Conservation (phyloP, 1,284 basidiomycete genomes). For the Phylloporus gajari region DNA sequence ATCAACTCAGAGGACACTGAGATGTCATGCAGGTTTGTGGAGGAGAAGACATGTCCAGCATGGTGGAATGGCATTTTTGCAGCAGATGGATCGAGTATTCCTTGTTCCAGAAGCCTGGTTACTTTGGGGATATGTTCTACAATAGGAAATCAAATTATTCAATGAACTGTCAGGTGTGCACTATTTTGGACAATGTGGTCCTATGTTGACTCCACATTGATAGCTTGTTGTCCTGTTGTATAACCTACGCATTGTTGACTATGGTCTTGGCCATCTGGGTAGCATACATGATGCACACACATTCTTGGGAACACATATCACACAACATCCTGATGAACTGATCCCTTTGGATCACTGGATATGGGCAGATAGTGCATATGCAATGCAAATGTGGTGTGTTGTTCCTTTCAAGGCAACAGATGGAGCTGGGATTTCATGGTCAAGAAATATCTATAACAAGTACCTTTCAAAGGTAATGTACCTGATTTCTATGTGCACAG, state of each 20-base stretch:
- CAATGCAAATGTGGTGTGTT: neutral
- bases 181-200: too few species aligned
- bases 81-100: neutral
- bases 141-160: conserved; percentile 18
- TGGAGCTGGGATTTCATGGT: neutral
- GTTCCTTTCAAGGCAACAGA: neutral
- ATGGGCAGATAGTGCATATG: neutral
- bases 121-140: neutral
- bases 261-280: neutral
- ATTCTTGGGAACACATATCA: neutral
- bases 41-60: neutral
- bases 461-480: neutral
- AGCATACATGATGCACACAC: conserved; percentile 1
- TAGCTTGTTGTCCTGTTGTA: conserved; percentile 11
- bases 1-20: neutral
- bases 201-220: neutral
- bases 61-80: neutral
- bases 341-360: neutral
- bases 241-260: neutral
- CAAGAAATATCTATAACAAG: neutral
- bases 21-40: neutral
- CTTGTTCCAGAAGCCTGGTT: neutral
- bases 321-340: neutral
- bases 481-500: too few species aligned
- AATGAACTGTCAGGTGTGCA: conserved; percentile 21